phyloP scores from a whole-genome alignment of 441 rosid genomes.

The Flueggea neowawraea region DNA sequence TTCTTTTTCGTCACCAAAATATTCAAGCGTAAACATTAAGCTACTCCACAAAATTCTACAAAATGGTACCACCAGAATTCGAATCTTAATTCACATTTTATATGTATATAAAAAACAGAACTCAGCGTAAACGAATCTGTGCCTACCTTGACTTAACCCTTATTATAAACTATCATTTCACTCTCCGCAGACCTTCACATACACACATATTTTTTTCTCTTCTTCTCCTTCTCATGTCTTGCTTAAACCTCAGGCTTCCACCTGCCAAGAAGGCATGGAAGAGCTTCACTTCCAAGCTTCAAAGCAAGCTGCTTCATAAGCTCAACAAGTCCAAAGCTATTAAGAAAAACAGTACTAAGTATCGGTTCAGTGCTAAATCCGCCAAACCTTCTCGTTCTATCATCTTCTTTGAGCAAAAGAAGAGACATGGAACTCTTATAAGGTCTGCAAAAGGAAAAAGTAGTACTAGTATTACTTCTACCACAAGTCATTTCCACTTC shows the following conservation, averaged over 20 bases:
- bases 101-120: too few relatives aligned
- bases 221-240: constrained; percentile 37
- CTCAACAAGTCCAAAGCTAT: constrained; percentile 38
- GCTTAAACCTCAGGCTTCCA: constrained; percentile 44
- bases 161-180: too few relatives aligned
- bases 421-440: background rate
- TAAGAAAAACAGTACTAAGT: constrained; percentile 16
- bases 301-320: constrained; percentile 42
- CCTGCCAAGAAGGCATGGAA: constrained; percentile 78
- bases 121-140: too few relatives aligned
- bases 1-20: too few relatives aligned
- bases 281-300: constrained; percentile 52
- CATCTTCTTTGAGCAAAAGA: too few relatives aligned
- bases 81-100: too few relatives aligned
- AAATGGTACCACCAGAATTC: too few relatives aligned
- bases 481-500: constrained; percentile 12
- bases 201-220: too few relatives aligned
- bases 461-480: constrained; percentile 1
- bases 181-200: too few relatives aligned
- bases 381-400: background rate
- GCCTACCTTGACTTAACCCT: too few relatives aligned
- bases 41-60: too few relatives aligned
- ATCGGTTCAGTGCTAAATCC: background rate
- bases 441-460: background rate
- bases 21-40: too few relatives aligned